Percentiles rank a stretch among this genome's conserved stretches.
Evolutionary conservation across 306 rosid species (phyloP).

Genomic region (Phaseolus lunatus): DNA sequence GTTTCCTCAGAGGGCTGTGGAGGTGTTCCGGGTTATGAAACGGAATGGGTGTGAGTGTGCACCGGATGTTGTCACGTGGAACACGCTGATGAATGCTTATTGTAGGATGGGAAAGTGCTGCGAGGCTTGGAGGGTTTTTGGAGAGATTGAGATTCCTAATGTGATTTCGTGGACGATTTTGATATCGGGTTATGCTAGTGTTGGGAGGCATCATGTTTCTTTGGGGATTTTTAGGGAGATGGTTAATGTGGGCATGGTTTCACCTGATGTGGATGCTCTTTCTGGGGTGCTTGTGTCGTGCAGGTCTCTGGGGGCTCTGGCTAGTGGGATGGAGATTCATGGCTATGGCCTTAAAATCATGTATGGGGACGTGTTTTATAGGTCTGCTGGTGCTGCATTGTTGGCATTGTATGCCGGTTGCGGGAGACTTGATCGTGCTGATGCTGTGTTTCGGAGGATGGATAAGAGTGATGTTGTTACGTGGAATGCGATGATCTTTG

Average conservation of each 20-base stretch:
- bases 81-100: constrained; percentile 60
- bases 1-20: constrained; percentile 45
- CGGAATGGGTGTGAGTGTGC: constrained; percentile 37
- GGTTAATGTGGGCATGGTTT: constrained; percentile 42
- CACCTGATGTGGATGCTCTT: constrained; percentile 60
- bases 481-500: constrained; percentile 63
- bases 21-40: constrained; percentile 45
- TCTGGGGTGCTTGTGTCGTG: constrained; percentile 58
- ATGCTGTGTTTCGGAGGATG: constrained; percentile 50
- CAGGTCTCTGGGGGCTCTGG: constrained; percentile 42
- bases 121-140: constrained; percentile 48
- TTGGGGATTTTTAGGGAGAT: constrained; percentile 55
- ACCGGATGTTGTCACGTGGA: constrained; percentile 60
- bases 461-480: constrained; percentile 56
- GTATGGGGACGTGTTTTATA: constrained; percentile 47
- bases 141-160: constrained; percentile 54
- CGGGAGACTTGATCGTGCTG: constrained; percentile 40
- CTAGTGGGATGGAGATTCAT: constrained; percentile 57
- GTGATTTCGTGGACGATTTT: constrained; percentile 62
- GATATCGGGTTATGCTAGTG: constrained; percentile 50
- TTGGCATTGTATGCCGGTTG: constrained; percentile 54
- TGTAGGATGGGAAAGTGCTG: constrained; percentile 45
- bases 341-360: constrained; percentile 51
- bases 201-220: constrained; percentile 47
- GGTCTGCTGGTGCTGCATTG: constrained; percentile 61